Evolutionary conservation across 306 rosid genomes (phyloP), one percentile per base, ranked within the genome.

Genomic region (Corylus heterophylla): DNA sequence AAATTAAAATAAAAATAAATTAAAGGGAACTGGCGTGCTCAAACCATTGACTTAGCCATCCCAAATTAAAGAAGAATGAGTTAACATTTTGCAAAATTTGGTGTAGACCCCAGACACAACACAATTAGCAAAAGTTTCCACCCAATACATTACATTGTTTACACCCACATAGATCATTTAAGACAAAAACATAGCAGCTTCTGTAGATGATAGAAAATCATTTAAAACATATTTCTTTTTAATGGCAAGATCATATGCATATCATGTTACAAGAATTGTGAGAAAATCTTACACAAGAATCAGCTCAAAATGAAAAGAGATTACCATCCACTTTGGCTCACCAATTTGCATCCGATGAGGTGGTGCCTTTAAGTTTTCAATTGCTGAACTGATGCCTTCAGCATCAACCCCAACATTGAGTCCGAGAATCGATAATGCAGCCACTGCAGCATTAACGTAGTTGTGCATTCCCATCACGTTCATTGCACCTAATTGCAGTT

Each of bases 341-440:
- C 86, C 76, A 74, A 72, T 82, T 73, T 82, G 76, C 82, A 82
- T 82, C 39, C 82, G 86, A 44, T 82, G 86, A 67, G 81, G 82
- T 37, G 79, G 86, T 29, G 76, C 25, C 75, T 66, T 73, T 71
- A 82, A 68, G 7, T 48, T 74, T 67, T 70, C 82, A 69, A 82
- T 64, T 55, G 82, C 47, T 73, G 79, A 63, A 78, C 79, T 78
- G 17, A 82, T 37, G 5, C 39, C 73, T 47, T 37, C 67, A 67
- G 74, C 50, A 78, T 78, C 76, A 58, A 82, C 35, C 74, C 79
- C 86, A 50, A 76, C 63, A 73, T 66, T 47, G 27, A 82, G 76
- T 35, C 82, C 82, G 7, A 78, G 63, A 78, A 78, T 18, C 56
- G 79, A 82, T 22, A 82, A 37, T 17, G 76, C 79, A 66, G 86